Base-by-base conservation (phyloP, 1,284 basidiomycete species). In the Fomes fomentarius region DNA sequence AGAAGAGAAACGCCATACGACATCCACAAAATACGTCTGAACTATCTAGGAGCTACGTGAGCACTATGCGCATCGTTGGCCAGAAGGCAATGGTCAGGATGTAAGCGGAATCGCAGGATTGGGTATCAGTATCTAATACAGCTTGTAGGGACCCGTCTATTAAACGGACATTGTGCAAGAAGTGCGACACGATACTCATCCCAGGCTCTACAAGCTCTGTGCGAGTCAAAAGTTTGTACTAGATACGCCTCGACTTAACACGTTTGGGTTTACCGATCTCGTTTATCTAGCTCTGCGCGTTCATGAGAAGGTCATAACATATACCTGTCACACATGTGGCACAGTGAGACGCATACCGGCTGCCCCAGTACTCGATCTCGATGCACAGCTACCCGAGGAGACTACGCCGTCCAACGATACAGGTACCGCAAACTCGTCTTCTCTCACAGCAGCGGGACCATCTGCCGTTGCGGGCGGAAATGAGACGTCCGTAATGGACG, bases 1-100 rank as follows among this genome's bases (percentile, higher is more conserved):
- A 54, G 41, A 66, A 58, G 56, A 55, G 63, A 53, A 55, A 60
- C 41, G 69, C 58, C 39, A 71, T 66, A 52, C 68, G 66, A 28
- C 63, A 66, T 51, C 69, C 74, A 17, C 66, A 70, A 5, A 63
- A 74, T 2, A 61, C 66, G 9, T 78, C 64, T 6, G 84, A 89
- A 57, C 70, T 93, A 4, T 81, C 89, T 19, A 77, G 81, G 57
- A 76, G 71, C 22, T 91, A 91, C 57, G 73, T 87, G 15, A 73
- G 77, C 47, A 74, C 78, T n/a, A 88, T 93, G 86, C 82, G 81
- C 62, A 70, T 71, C 28, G 84, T 93, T 26, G 84, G 85, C 3
- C 82, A 84, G 68, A 91, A 87, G 68, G 84, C 88, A 0, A 88
- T 83, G 37, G 82, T 89, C 24, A 85, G 83, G 66, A 84, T 93